Evolutionary conservation across 192 early-diverging fungal genomes (phyloP), one percentile per base, ranked within the genome.

Genomic region (Backusella mclennaniae): DNA sequence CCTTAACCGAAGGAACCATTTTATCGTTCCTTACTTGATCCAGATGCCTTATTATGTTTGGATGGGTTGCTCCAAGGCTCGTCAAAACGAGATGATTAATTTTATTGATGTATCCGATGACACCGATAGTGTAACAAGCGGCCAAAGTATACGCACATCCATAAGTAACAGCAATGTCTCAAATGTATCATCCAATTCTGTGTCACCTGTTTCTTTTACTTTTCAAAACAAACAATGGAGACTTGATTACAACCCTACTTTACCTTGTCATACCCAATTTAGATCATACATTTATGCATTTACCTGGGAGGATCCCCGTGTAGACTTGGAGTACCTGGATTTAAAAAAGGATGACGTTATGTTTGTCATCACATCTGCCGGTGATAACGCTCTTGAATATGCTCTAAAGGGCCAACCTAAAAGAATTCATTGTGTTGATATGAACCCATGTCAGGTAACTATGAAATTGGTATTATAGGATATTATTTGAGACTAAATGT

Each of bases 1-100:
- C 5, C 81, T 94, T 69, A 93, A 90, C 77, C 85, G 86, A 39
- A 85, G 90, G 46, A 96, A 96, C 84, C 88, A 89, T 72, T 90
- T 94, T 81, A 73, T 96, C 39, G 49, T 90, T 14, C 94, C 93
- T 3, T 87, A 89, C 73, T 7, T 89, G 14, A 85, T 94, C 46
- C 87, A 92, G 81, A 95, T 96, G 68, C 95, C 95, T 1, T 96
- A 93, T 86, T 96, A 96, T 76, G 86, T 96, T 69, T 96, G 92
- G 92, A 78, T 96, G 9, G 95, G 93, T 49, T 85, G 86, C 69
- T 84, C 87, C 74, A 87, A 88, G 73, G 80, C 79, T 39, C 44
- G 74, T 14, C 71, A 72, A 49, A 26, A 31, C 15, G 46, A 52
- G 11, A 44, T 72, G 15, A 4, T 33, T 29, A 70, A 67, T 41